Conservation (phyloP, 371 early-diverging fungal genomes). For the Rhizopus microsporus region DNA sequence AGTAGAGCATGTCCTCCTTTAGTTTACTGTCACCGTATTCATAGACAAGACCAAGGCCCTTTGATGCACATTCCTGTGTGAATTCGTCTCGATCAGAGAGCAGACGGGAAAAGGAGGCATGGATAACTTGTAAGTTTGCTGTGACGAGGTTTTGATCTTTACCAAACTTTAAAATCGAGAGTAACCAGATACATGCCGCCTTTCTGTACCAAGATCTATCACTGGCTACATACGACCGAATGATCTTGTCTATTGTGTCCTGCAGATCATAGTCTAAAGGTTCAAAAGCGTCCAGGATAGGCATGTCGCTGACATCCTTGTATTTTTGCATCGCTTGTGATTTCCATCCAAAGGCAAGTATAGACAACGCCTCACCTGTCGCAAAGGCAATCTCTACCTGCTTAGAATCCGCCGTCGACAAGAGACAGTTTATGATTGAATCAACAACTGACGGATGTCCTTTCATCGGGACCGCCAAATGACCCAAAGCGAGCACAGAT, state of each 20-base stretch:
- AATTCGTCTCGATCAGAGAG: slow-evolving; percentile 84
- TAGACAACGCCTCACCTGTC: slow-evolving; percentile 79
- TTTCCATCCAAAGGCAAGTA: slow-evolving; percentile 70
- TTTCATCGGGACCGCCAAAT: slow-evolving; percentile 58
- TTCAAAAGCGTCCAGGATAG: slow-evolving; percentile 14
- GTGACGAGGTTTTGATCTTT: slow-evolving; percentile 50
- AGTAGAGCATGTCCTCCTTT: slow-evolving; percentile 64
- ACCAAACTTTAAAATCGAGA: slow-evolving; percentile 82
- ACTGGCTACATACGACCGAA: slow-evolving; percentile 49
- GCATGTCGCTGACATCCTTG: slow-evolving; percentile 63
- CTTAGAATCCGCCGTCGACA: slow-evolving; percentile 68
- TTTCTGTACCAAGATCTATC: slow-evolving; percentile 71
- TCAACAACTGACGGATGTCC: slow-evolving; percentile 42
- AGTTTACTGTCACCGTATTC: slow-evolving; percentile 78
- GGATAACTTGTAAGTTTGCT: slow-evolving; percentile 57
- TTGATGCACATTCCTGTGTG: slow-evolving; percentile 84
- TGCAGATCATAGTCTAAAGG: slow-evolving; percentile 25
- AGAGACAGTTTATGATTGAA: slow-evolving; percentile 58
- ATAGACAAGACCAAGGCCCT: slow-evolving; percentile 86
- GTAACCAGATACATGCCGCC: slow-evolving; percentile 83
- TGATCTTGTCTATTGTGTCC: slow-evolving; percentile 53
- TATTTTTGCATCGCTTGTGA: slow-evolving; percentile 68
- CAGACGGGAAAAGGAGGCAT: slow-evolving; percentile 74
- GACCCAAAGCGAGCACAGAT: slow-evolving; percentile 69
- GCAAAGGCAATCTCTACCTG: slow-evolving; percentile 85